Evolutionary conservation across 805 yeast species (phyloP).

Genomic region (Ogataea angusta): DNA sequence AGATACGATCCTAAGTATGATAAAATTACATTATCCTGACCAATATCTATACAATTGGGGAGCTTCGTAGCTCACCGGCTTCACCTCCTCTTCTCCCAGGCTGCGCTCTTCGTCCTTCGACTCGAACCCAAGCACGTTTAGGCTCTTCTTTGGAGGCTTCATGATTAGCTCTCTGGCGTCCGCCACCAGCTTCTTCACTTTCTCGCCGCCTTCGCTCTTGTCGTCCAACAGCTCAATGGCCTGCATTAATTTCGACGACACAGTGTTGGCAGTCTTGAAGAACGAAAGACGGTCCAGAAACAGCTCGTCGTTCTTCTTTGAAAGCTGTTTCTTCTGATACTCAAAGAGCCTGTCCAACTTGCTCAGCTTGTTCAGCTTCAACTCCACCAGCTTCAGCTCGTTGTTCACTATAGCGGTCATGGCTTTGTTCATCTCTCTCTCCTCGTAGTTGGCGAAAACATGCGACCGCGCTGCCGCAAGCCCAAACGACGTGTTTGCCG

Average conservation of each 20-base stretch:
- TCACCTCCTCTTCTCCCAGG: conserved; percentile 35
- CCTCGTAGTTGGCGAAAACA: conserved; percentile 76
- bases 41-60: conserved; percentile 65
- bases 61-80: conserved; percentile 58
- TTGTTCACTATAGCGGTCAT: conserved; percentile 57
- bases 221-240: conserved; percentile 30
- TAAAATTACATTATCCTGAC: conserved; percentile 42
- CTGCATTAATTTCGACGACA: conserved; percentile 46
- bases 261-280: conserved; percentile 51
- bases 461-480: conserved; percentile 76
- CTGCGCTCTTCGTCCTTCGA: conserved; percentile 22
- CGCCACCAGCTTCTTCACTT: conserved; percentile 22
- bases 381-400: conserved; percentile 59
- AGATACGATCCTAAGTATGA: conserved; percentile 9
- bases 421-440: conserved; percentile 65
- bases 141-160: conserved; percentile 33
- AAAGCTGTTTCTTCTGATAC: conserved; percentile 56
- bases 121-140: conserved; percentile 31
- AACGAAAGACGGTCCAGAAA: conserved; percentile 66
- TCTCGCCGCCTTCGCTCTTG: conserved; percentile 7
- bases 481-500: conserved; percentile 69
- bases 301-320: conserved; percentile 62
- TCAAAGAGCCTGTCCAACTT: conserved; percentile 65
- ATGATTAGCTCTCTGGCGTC: conserved; percentile 29
- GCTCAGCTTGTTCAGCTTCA: conserved; percentile 57